Base-by-base conservation (phyloP, 257 asterid genomes). In the Perilla frutescens region DNA sequence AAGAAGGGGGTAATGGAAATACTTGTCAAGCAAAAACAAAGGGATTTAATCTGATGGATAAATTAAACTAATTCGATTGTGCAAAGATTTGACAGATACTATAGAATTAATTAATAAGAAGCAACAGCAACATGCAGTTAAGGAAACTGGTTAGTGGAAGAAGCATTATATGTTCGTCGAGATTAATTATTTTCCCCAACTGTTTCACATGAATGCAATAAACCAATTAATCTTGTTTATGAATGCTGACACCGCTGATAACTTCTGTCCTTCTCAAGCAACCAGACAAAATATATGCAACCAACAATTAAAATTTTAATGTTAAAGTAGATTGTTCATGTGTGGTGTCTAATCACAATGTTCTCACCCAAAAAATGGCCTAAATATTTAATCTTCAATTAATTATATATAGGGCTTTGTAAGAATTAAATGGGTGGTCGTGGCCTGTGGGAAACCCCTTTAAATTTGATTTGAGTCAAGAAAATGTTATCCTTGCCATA, bases 301-400 rank as follows among this genome's bases (percentile, higher is more conserved):
- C 29, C 26, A 20, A 20, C 26, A 20, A 56, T 4, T 14, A 12
- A 7, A 6, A 61, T 5, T 4, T 7, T 3, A 10, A 14, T 63
- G 29, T 9, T 60, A 70, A 78, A 73, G 68, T 68, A 72, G 50
- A 31, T 34, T 41, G 48, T 41, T 70, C 51, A 40, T 66, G 57
- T 47, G 86, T 77, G 88, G 79, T 84, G 93, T 85, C 87, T 75
- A 82, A 84, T 88, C 88, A 81, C 63, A 81, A 73, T 73, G 80
- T 77, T 75, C 81, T 76, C 62, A 20, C 26, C 26, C 26, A 20
- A 20, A 20, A 20, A 20, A 20, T 20, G 26, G 26, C 26, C 26
- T 20, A 20, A 20, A 20, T 20, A 47, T 9, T 47, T 9, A 62
- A 6, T 34, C 32, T 6, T 60, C 10, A 45, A 68, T 9, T 6